phyloP scores from a whole-genome alignment of 805 yeast genomes.

The Candida lessepsii region DNA sequence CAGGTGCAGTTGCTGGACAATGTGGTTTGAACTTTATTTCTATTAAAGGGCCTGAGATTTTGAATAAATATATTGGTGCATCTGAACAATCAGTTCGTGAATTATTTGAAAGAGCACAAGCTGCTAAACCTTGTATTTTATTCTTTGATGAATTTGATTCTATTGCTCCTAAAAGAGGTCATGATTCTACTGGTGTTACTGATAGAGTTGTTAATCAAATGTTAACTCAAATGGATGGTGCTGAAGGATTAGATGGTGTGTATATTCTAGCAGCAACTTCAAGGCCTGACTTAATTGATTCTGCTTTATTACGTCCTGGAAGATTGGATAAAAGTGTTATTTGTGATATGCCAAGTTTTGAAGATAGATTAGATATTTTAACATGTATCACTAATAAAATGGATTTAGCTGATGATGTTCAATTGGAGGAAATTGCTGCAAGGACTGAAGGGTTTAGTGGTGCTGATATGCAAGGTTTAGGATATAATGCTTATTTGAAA shows the following conservation, averaged over 20 bases:
- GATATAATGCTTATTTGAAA: slow-evolving; percentile 85
- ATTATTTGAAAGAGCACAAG: slow-evolving; percentile 87
- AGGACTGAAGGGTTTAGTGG: slow-evolving; percentile 81
- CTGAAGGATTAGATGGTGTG: slow-evolving; percentile 95
- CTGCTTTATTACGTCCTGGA: slow-evolving; percentile 94
- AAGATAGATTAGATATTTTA: slow-evolving; percentile 74
- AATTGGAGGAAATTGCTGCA: slow-evolving; percentile 53
- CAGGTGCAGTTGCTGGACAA: slow-evolving; percentile 90
- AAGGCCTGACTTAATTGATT: slow-evolving; percentile 92
- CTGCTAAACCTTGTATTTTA: slow-evolving; percentile 89
- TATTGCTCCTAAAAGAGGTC: slow-evolving; percentile 97
- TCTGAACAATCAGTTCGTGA: slow-evolving; percentile 94
- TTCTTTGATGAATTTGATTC: slow-evolving; percentile 97
- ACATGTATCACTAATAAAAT: slow-evolving; percentile 57
- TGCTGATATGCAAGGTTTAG: slow-evolving; percentile 91
- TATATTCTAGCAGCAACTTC: slow-evolving; percentile 95
- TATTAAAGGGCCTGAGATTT: slow-evolving; percentile 92
- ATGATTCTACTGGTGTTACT: slow-evolving; percentile 96
- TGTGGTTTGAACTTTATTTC: slow-evolving; percentile 93
- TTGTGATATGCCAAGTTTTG: slow-evolving; percentile 78
- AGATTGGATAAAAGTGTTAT: slow-evolving; percentile 89
- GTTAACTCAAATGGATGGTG: slow-evolving; percentile 98
- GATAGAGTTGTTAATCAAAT: slow-evolving; percentile 96
- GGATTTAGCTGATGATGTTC: slow-evolving; percentile 50
- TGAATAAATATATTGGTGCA: slow-evolving; percentile 95